Evolutionary conservation across 2,329 filamentous ascomycete genomes (phyloP).

Genomic region (Trichophaea hybrida): DNA sequence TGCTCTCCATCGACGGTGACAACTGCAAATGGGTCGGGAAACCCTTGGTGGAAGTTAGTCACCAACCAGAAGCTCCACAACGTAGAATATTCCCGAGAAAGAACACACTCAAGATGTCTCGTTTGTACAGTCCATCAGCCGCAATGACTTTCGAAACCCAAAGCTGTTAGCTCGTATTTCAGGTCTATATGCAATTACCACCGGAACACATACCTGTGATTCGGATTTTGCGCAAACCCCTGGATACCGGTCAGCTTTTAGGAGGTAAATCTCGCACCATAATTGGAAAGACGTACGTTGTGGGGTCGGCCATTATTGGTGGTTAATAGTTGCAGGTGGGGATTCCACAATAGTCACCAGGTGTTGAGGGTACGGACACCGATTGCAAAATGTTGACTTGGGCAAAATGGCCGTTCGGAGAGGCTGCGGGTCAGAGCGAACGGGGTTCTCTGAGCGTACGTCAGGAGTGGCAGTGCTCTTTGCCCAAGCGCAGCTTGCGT

Average conservation of each 20-base stretch:
- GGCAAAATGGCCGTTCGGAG: too few species aligned
- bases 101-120: slow-evolving; percentile 91
- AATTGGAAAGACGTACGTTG: not conserved
- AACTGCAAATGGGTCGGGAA: slow-evolving; percentile 94
- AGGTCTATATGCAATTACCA: not conserved
- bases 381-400: too few species aligned
- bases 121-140: slow-evolving; percentile 94
- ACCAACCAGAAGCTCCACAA: not conserved
- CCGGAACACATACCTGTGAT: slow-evolving; percentile 21
- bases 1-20: slow-evolving; percentile 95
- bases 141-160: slow-evolving; percentile 61
- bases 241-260: slow-evolving; percentile 6
- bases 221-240: slow-evolving; percentile 23
- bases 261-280: not conserved
- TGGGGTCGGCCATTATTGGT: slow-evolving; percentile 3
- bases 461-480: slow-evolving; percentile 2
- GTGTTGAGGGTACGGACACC: too few species aligned
- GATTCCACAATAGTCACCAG: too few species aligned
- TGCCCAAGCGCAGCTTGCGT: not conserved
- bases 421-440: too few species aligned
- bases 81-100: slow-evolving; percentile 9
- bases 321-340: not conserved
- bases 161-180: slow-evolving; percentile 2
- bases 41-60: slow-evolving; percentile 44
- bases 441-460: not conserved